Evolutionary conservation across 495 filamentous ascomycete species (phyloP), one percentile per base, ranked within the genome.

Genomic region (Jackrogersella multiformis): DNA sequence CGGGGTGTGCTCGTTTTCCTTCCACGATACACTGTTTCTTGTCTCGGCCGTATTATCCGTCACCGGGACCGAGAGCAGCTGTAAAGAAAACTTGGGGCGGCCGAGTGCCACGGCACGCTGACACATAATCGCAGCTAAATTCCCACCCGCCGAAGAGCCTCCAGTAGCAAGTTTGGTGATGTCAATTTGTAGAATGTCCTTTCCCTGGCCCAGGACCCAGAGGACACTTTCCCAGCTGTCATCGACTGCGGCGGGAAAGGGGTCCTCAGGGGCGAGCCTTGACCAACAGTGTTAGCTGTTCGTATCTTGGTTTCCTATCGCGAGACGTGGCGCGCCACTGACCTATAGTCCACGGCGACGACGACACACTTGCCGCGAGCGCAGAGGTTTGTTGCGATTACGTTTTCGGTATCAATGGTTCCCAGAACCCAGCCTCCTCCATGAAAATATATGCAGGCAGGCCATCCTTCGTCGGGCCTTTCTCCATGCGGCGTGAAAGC

Each of bases 341-440:
- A 85, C 85, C 85, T 77, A 61, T 86, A 87, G 61, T 87, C 84
- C 2, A 86, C 83, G 5, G 80, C 81, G 10, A 87, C 74, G 13
- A 86, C 84, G 0, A 86, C 83, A 56, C 80, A 83, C 15, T 77
- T 78, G 1, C 77, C 80, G 20, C 83, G 73, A 24, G 73, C 73
- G 59, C 84, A 86, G 10, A 87, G 69, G 64, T 87, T 81, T 38
- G 82, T 81, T 53, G 82, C 85, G n/a, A 87, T 82, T 20, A 80
- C 78, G 53, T 86, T 87, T 73, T 86, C 84, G 1, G 85, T 86
- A 42, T 86, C 78, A 38, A 87, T 86, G 38, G 82, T 85, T 0
- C 85, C 85, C 42, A 87, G 60, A 8, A 87, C 85, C 85, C 85
- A 87, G 9, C 85, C 85, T 2, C 84, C 85, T 12, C 85, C 85